Conservation (phyloP, 306 rosid species). For the Quercus rubra region DNA sequence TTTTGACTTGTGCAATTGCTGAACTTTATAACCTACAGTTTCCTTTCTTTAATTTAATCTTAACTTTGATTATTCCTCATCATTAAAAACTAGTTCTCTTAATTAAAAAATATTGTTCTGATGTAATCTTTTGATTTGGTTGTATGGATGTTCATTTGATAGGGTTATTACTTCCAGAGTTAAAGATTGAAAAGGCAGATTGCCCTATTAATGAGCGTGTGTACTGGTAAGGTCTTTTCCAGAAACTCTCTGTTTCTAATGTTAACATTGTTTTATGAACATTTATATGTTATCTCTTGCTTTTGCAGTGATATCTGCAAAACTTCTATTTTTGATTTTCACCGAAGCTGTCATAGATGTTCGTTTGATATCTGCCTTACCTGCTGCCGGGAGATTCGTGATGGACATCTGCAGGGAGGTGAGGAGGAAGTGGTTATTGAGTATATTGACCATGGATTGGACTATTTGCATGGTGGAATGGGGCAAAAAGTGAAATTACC, state of each 20-base stretch:
- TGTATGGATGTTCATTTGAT: constrained; percentile 6
- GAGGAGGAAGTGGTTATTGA: constrained; percentile 8
- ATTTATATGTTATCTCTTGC: background rate
- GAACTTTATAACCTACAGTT: background rate
- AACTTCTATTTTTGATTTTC: constrained; percentile 66
- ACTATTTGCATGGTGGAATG: too few species aligned
- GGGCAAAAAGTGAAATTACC: too few species aligned
- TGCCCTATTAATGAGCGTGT: constrained; percentile 43
- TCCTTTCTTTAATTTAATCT: background rate
- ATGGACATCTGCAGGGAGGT: constrained; percentile 28
- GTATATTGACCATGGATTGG: too few species aligned
- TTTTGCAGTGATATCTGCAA: constrained; percentile 63
- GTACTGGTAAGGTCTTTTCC: constrained; percentile 49
- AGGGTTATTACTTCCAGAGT: constrained; percentile 28
- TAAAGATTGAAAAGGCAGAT: constrained; percentile 26
- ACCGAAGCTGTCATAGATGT: constrained; percentile 64
- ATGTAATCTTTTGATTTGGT: background rate
- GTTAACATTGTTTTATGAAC: background rate
- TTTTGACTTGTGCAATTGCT: background rate
- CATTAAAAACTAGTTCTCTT: background rate
- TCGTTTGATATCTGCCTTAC: constrained; percentile 59
- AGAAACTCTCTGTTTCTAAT: background rate
- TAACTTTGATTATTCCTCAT: too few species aligned
- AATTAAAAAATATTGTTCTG: background rate
- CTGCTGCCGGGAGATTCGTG: constrained; percentile 54